Evolutionary conservation across 441 rosid species (phyloP), one percentile per base, ranked within the genome.

Genomic region (Pelargonium citronellum): DNA sequence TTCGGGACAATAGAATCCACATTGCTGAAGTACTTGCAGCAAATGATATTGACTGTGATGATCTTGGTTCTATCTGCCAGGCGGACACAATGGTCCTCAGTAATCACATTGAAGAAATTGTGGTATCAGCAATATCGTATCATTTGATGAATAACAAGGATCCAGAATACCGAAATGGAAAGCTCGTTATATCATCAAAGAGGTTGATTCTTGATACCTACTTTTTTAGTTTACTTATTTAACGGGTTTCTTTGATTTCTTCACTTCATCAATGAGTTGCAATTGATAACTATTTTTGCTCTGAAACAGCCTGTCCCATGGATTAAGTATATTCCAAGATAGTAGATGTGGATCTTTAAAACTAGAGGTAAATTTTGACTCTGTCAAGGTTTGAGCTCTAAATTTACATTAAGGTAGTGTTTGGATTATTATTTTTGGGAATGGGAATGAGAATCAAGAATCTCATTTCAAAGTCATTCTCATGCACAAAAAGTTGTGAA

Each of bases 81-180:
- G 87, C 91, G 43, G 99, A 95, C 81, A 86, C 96, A 0, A 74
- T 90, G 83, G 79, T 84, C 68, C 73, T 95, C 13, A 76, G 94
- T 83, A 85, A 82, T 69, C 87, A 89, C 78, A 87, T 91, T 22
- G 90, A 95, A 69, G 99, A 95, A 79, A 92, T 95, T 20, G 92
- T 90, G 70, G 83, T 87, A 22, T 95, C 96, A 4, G 99, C 98
- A 53, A 87, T 95, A 66, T 95, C 96, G 0, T 84, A 85, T 79
- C 98, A 95, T 81, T 80, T 95, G 75, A 88, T 86, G 91, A 67
- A 83, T 41, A 85, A 79, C 57, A 84, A 85, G 81, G 87, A 86
- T 67, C 97, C 98, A 0, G 98, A 90, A 79, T 95, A 95, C 79
- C 82, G 89, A 73, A 92, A 89, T 65, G 99, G 99, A 51, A 95